Evolutionary conservation across 192 early-diverging fungal species (phyloP), one percentile per base, ranked within the genome.

Genomic region (Linnemannia exigua): DNA sequence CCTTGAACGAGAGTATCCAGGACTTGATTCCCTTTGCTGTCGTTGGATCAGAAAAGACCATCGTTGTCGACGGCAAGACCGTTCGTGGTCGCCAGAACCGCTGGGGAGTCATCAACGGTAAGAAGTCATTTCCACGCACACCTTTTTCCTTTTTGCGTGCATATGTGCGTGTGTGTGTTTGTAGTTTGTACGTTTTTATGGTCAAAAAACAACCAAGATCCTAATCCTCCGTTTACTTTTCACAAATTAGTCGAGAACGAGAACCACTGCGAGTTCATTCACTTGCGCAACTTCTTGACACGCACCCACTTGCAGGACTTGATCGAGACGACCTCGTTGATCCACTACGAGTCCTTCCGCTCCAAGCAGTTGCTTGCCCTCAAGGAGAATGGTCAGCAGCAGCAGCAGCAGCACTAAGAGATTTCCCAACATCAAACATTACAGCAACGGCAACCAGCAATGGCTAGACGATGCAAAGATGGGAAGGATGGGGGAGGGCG

Each of bases 331-430:
- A 99, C 98, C 19, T 92, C 96, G 12, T 92, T 94, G 81, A 93
- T 98, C 72, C 98, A 98, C 88, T 99, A 99, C 90, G 98, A 99
- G 90, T 92, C 94, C 47, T 99, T 98, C 96, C 93, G 98, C 71
- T 95, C 92, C 31, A 93, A 93, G 81, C 92, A 93, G 76, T 75
- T 93, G 70, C 81, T 93, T 72, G 92, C 92, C 68, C 79, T 93
- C 46, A 91, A 91, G 77, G 92, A 93, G 77, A 88, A 81, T 31
- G 89, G 89, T 37, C 87, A 90, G 74, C 88, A 83, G 73, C 77
- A 89, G 46, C 82, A 84, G 68, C 67, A 76, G 31, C 36, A 77
- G 44, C 44, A 46, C n/a, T 22, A 70, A 70, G 38, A n/a, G n/a
- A n/a, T 50, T 50, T 72, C 17, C 12, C n/a, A n/a, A n/a, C n/a